These are phyloP conservation scores for Trichophyton verrucosum DNA, from an alignment of 2,329 filamentous ascomycete species.

Conservation along the genomic window DNA sequence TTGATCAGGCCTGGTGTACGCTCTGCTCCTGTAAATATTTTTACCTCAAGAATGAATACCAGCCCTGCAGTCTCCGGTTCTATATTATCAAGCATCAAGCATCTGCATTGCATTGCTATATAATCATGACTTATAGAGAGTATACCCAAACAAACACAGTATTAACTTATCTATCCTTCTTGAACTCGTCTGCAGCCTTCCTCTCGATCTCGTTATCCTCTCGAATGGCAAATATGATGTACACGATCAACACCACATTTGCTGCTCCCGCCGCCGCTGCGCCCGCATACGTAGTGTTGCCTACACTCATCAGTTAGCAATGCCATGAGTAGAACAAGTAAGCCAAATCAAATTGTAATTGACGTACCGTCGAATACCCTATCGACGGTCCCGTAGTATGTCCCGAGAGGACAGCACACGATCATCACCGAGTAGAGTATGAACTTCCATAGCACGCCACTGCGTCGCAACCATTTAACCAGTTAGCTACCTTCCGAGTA, in stretches of 20 bases:
- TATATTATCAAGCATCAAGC: too few species aligned
- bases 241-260: constrained; percentile 81
- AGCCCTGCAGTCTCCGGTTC: too few species aligned
- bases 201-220: constrained; percentile 74
- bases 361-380: constrained; percentile 60
- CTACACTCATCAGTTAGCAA: constrained; percentile 34
- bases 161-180: constrained; percentile 32
- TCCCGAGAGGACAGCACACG: constrained; percentile 73
- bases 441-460: constrained; percentile 79
- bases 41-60: too few species aligned
- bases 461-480: constrained; percentile 24
- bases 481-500: not conserved
- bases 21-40: too few species aligned
- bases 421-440: constrained; percentile 84
- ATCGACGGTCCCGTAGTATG: constrained; percentile 73
- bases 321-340: not conserved
- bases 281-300: constrained; percentile 79
- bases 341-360: not conserved
- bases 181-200: constrained; percentile 46
- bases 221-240: constrained; percentile 79
- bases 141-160: not conserved
- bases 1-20: too few species aligned
- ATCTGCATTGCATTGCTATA: too few species aligned
- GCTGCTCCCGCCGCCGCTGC: constrained; percentile 76
- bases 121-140: not conserved